These are phyloP conservation scores for Exophiala xenobiotica DNA, from an alignment of 2,329 filamentous ascomycete genomes.

Conservation along the genomic window DNA sequence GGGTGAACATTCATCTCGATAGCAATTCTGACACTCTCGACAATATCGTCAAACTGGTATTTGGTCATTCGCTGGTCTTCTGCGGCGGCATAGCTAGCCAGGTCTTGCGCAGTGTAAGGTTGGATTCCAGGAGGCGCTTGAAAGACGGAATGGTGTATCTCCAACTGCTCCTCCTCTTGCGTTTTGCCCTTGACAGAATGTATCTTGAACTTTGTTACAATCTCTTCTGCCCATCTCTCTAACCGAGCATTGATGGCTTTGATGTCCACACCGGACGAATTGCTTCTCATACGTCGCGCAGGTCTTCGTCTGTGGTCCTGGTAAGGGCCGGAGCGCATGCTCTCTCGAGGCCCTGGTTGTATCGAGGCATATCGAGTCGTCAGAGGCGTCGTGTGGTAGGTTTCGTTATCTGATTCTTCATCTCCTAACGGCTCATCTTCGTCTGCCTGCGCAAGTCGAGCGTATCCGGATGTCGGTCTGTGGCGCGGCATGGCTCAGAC, in stretches of 20 bases:
- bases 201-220: slow-evolving; percentile 94
- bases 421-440: slow-evolving; percentile 61
- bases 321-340: slow-evolving; percentile 54
- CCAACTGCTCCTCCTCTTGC: slow-evolving; percentile 78
- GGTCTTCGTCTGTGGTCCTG: slow-evolving; percentile 42
- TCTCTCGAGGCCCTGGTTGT: slow-evolving; percentile 61
- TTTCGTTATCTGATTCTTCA: slow-evolving; percentile 65
- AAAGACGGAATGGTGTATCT: slow-evolving; percentile 97
- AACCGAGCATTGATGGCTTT: slow-evolving; percentile 96
- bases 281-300: slow-evolving; percentile 63
- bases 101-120: slow-evolving; percentile 71
- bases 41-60: slow-evolving; percentile 79
- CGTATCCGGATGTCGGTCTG: slow-evolving; percentile 77
- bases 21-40: slow-evolving; percentile 84
- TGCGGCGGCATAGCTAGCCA: slow-evolving; percentile 56
- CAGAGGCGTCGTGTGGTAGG: slow-evolving; percentile 54
- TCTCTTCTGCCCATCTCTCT: slow-evolving; percentile 96
- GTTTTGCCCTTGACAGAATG: slow-evolving; percentile 70
- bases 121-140: slow-evolving; percentile 85
- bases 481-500: slow-evolving; percentile 59
- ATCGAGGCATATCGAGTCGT: slow-evolving; percentile 66
- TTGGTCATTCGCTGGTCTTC: slow-evolving; percentile 69
- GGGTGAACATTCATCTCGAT: slow-evolving; percentile 91
- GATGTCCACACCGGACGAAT: slow-evolving; percentile 85
- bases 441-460: slow-evolving; percentile 79